Conservation (phyloP, 1,284 basidiomycete species). For the Moesziomyces sp. region DNA sequence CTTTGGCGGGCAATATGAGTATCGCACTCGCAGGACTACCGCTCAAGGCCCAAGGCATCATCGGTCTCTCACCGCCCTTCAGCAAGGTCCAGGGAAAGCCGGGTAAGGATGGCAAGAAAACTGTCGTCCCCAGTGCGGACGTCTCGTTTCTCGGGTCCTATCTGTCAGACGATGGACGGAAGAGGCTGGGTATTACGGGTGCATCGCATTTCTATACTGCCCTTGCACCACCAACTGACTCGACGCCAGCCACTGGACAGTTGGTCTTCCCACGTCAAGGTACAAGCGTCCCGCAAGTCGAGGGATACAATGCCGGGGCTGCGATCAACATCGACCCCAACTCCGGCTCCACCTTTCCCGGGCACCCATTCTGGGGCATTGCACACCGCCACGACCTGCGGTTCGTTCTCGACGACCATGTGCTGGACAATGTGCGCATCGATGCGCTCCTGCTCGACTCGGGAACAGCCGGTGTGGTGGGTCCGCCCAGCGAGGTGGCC, state of each 20-base stretch:
- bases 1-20: conserved; percentile 7
- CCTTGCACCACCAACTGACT: not conserved
- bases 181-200: conserved; percentile 13
- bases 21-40: conserved; percentile 14
- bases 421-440: conserved; percentile 11
- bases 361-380: conserved; percentile 31
- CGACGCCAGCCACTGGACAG: conserved; percentile 5
- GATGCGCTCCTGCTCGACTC: conserved; percentile 32
- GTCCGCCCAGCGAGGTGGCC: conserved; percentile 16
- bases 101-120: not conserved
- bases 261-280: conserved; percentile 34
- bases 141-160: conserved; percentile 24
- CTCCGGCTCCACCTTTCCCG: conserved; percentile 15
- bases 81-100: not conserved
- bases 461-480: conserved; percentile 34
- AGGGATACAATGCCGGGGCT: not conserved
- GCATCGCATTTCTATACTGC: conserved; percentile 25
- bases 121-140: conserved; percentile 3
- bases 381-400: conserved; percentile 23
- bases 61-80: conserved; percentile 36
- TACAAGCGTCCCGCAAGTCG: conserved; percentile 2
- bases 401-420: conserved; percentile 5
- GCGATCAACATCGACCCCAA: conserved; percentile 16
- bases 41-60: conserved; percentile 17
- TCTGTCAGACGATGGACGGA: conserved; percentile 3